Evolutionary conservation across 208 protist genomes (phyloP).

Genomic region (Crithidia brevicula): DNA sequence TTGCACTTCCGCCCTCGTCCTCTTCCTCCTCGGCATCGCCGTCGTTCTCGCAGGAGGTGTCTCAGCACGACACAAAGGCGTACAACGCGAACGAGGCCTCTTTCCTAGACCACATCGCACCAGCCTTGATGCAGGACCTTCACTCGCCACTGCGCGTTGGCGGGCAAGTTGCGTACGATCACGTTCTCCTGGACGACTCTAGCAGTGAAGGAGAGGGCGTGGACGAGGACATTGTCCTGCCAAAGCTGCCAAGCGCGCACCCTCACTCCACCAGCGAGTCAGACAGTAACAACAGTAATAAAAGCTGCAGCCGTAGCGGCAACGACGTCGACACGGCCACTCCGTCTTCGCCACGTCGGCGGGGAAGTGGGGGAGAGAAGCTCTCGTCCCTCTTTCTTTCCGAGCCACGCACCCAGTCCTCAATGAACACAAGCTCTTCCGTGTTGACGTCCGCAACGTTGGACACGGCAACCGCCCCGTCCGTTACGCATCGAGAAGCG

Average conservation of each 20-base stretch:
- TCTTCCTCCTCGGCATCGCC: not conserved
- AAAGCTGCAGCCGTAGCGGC: not conserved
- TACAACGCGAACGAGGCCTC: not conserved
- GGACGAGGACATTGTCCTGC: conserved; percentile 7
- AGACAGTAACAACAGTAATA: not conserved
- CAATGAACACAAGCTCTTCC: too few species aligned
- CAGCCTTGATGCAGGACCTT: not conserved
- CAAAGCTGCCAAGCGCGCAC: not conserved
- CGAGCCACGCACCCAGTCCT: too few species aligned
- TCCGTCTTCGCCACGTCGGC: not conserved
- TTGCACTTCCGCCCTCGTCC: not conserved
- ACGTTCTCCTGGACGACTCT: not conserved
- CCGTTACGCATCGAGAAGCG: not conserved
- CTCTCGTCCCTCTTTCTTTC: too few species aligned
- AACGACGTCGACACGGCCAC: not conserved
- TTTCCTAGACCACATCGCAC: not conserved
- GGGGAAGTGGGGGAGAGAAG: too few species aligned
- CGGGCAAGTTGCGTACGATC: conserved; percentile 7
- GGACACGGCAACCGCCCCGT: not conserved
- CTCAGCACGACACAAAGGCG: conserved; percentile 3
- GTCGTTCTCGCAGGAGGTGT: not conserved
- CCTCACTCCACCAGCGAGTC: too few species aligned
- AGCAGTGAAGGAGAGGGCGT: not conserved
- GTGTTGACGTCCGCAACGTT: not conserved
- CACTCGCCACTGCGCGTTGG: too few species aligned